Evolutionary conservation across 352 stramenopile species (phyloP), one percentile per base, ranked within the genome.

Genomic region (Globisporangium cylindrosporum): DNA sequence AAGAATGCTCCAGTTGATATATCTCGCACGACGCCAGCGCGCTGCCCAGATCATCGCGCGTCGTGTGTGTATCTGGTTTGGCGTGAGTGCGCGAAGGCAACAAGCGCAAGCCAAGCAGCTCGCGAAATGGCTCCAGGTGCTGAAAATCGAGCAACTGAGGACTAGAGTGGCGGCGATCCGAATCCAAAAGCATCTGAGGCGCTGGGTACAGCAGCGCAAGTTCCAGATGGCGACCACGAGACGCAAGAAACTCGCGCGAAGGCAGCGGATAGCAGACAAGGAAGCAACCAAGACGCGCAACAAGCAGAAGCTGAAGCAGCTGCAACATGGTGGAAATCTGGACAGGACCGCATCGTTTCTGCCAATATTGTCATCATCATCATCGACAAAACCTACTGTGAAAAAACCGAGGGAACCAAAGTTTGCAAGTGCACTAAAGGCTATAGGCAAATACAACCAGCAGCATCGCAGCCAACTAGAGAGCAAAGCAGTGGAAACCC

Each of bases 161-260:
- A 68, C 62, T 4, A 55, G 54, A n/a, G 10, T 27, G 20, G 75
- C 74, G 0, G 75, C 77, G 4, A 20, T 84, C 6, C 18, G 69
- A 4, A 84, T 91, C 36, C 83, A 91, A 27, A 84, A 79, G 51
- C 67, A 87, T 6, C 62, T 88, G 10, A 69, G 68, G 1, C 64
- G 80, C 3, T 91, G 81, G 80, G 68, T 82, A 10, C 70, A 79
- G 25, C 80, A 86, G 59, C 74, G 73, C n/a, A 70, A 77, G 56
- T 88, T 82, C 43, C 29, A 73, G 1, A 75, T 79, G 64, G 58
- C 56, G 24, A 66, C 64, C 15, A 69, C 63, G 18, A 62, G 74
- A 22, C 58, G 51, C 20, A 73, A 76, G 46, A 90, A 89, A 51
- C 46, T 73, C 0, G 73, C 73, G 25, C 63, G 70, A 10, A 68